phyloP scores from a whole-genome alignment of 176 grass and related monocot species.

The Oryza nivara region DNA sequence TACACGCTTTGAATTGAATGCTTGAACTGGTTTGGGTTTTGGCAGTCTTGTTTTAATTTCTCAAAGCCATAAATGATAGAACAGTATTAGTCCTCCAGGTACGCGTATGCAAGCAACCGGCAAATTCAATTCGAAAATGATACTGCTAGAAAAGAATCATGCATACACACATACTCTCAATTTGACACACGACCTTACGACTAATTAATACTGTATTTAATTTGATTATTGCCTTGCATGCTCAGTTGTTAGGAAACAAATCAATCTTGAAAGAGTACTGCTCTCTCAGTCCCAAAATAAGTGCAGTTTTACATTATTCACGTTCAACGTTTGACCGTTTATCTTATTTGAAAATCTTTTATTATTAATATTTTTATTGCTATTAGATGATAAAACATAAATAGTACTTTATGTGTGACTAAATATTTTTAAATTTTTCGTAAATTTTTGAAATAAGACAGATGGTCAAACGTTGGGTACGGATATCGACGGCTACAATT shows the following conservation, averaged over 20 bases:
- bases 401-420: too few relatives aligned
- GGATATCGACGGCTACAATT: too few relatives aligned
- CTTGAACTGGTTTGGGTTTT: constrained; percentile 3
- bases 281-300: too few relatives aligned
- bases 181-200: background rate
- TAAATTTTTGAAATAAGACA: too few relatives aligned
- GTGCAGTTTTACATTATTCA: too few relatives aligned
- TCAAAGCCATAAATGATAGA: constrained; percentile 17
- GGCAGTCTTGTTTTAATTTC: constrained; percentile 36
- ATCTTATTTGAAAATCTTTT: too few relatives aligned
- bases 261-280: background rate
- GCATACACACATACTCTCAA: background rate
- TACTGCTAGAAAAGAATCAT: background rate
- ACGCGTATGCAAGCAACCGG: background rate
- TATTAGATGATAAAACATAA: too few relatives aligned
- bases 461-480: too few relatives aligned
- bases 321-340: too few relatives aligned
- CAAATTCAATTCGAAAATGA: constrained; percentile 18
- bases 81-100: background rate
- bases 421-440: too few relatives aligned
- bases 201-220: background rate
- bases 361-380: too few relatives aligned
- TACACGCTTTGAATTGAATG: constrained; percentile 34
- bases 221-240: background rate
- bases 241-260: background rate